Evolutionary conservation across 768 basidiomycete genomes (phyloP).

Genomic region (Suillus variegatus): DNA sequence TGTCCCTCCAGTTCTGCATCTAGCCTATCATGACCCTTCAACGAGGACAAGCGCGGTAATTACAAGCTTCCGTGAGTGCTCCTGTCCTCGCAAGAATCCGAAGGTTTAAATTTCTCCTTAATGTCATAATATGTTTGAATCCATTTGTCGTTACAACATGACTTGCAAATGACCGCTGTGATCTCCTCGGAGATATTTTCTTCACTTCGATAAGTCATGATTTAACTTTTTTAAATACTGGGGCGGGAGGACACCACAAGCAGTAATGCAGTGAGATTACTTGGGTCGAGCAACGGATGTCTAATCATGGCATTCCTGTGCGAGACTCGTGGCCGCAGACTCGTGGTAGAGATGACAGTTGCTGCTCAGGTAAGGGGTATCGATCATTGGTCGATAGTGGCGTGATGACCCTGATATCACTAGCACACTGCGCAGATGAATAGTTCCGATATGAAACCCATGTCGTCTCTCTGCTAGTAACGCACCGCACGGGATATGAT

Average conservation of each 20-base stretch:
- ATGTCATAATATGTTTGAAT: not conserved
- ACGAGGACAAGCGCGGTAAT: constrained; percentile 2
- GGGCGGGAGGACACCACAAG: not conserved
- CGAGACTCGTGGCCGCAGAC: not conserved
- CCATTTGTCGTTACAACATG: not conserved
- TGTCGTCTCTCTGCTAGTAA: too few relatives aligned
- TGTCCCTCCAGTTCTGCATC: not conserved
- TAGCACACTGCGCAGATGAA: not conserved
- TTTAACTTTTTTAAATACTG: not conserved
- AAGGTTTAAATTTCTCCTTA: not conserved
- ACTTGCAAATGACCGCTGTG: not conserved
- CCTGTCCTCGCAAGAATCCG: not conserved
- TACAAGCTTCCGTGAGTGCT: not conserved
- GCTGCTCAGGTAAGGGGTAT: not conserved
- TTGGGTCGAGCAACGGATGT: not conserved
- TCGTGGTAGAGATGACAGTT: not conserved
- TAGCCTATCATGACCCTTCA: not conserved
- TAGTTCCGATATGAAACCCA: constrained; percentile 1
- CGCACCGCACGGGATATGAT: not conserved
- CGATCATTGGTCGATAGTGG: constrained; percentile 2
- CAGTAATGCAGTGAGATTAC: not conserved
- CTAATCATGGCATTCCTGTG: not conserved
- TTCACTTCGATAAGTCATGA: not conserved
- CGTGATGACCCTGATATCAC: not conserved
- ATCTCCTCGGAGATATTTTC: not conserved